phyloP scores from a whole-genome alignment of 2,329 filamentous ascomycete species.

The Periconia digitata region DNA sequence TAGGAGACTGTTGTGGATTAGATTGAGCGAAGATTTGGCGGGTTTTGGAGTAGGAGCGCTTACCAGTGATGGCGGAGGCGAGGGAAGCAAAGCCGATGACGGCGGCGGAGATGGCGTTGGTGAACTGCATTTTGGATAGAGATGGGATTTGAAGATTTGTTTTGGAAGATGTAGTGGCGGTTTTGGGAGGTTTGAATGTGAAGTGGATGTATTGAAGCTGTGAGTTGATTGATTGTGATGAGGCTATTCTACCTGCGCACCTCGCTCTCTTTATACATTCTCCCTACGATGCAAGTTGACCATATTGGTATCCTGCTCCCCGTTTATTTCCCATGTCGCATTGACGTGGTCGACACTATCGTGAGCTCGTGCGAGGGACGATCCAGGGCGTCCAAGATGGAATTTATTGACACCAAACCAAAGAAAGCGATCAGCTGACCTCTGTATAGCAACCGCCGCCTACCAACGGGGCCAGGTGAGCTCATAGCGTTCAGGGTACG shows the following conservation, averaged over 20 bases:
- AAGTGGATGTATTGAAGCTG: slow-evolving; percentile 8
- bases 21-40: slow-evolving; percentile 5
- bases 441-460: slow-evolving; percentile 12
- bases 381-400: slow-evolving; percentile 20
- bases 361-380: slow-evolving; percentile 19
- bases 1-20: slow-evolving; percentile 63
- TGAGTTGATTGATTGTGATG: slow-evolving; percentile 14
- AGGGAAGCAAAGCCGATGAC: slow-evolving; percentile 32
- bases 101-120: slow-evolving; percentile 22
- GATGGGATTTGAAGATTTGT: not conserved
- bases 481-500: slow-evolving; percentile 32
- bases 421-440: slow-evolving; percentile 31
- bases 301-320: slow-evolving; percentile 16
- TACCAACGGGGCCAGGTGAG: slow-evolving; percentile 26
- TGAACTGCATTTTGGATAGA: slow-evolving; percentile 37
- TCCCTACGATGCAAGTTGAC: slow-evolving; percentile 4
- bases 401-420: slow-evolving; percentile 21
- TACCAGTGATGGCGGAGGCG: slow-evolving; percentile 37
- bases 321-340: slow-evolving; percentile 16
- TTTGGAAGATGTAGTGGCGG: slow-evolving; percentile 2
- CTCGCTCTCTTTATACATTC: slow-evolving; percentile 31
- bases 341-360: slow-evolving; percentile 22
- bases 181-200: slow-evolving; percentile 3
- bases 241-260: slow-evolving; percentile 12
- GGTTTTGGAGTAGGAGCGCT: not conserved